Conservation (phyloP, 805 yeast species). For the Candida namnaoensis region DNA sequence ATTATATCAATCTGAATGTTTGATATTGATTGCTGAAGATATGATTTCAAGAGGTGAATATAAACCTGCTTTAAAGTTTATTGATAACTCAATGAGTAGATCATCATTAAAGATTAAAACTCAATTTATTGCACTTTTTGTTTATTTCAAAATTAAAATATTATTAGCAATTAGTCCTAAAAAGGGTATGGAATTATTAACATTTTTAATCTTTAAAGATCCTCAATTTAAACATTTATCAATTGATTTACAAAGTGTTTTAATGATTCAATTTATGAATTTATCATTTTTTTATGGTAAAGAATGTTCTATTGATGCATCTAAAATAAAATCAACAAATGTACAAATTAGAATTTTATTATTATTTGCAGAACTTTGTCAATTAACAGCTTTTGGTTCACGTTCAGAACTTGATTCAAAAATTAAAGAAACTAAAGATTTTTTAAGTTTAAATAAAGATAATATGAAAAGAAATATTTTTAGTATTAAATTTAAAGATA, state of each 20-base stretch:
- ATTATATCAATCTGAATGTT: conserved; percentile 3
- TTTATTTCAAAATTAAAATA: neutral
- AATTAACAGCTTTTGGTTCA: neutral
- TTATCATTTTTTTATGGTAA: neutral
- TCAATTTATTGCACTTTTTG: neutral
- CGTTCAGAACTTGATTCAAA: neutral
- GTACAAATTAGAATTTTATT: neutral
- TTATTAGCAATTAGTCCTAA: neutral
- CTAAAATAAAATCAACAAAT: neutral
- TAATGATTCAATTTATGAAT: neutral
- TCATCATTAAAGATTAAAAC: too few relatives aligned
- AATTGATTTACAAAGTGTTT: neutral
- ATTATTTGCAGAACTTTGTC: neutral
- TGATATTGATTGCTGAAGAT: conserved; percentile 1
- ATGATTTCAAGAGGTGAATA: conserved; percentile 1
- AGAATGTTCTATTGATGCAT: too few relatives aligned
- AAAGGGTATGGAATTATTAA: neutral
- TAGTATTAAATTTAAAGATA: too few relatives aligned
- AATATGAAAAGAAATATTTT: neutral
- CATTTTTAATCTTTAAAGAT: neutral
- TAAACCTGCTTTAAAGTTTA: conserved; percentile 6
- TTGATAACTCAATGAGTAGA: neutral
- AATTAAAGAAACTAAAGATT: neutral
- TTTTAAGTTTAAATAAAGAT: neutral
- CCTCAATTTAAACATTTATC: neutral